Evolutionary conservation across 1,284 basidiomycete genomes (phyloP).

Genomic region (Moesziomyces parantarcticus): DNA sequence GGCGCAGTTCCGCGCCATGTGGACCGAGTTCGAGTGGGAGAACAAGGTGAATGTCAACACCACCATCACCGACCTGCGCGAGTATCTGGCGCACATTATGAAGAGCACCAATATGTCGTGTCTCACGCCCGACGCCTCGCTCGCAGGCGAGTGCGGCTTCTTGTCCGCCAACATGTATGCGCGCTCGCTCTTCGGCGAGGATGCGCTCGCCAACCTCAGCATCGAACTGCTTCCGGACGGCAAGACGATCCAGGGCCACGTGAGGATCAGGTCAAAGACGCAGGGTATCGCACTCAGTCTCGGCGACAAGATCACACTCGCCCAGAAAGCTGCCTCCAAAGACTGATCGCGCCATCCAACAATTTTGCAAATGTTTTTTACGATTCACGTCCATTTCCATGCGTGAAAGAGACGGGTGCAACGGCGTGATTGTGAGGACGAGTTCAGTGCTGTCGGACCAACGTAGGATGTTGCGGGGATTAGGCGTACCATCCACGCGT

Average conservation of each 20-base stretch:
- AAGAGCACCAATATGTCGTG: slow-evolving; percentile 95
- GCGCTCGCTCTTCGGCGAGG: slow-evolving; percentile 91
- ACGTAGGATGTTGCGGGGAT: no score
- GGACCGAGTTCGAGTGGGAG: slow-evolving; percentile 99
- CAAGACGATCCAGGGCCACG: slow-evolving; percentile 64
- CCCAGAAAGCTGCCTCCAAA: slow-evolving; percentile 32
- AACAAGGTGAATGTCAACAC: slow-evolving; percentile 94
- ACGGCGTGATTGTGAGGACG: not conserved
- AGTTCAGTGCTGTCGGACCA: no score
- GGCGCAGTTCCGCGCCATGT: slow-evolving; percentile 85
- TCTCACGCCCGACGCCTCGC: slow-evolving; percentile 90
- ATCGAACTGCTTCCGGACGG: slow-evolving; percentile 85
- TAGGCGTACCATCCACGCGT: slow-evolving; percentile 25
- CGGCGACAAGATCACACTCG: slow-evolving; percentile 80
- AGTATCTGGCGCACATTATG: slow-evolving; percentile 83
- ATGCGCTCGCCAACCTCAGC: slow-evolving; percentile 93
- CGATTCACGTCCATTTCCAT: no score
- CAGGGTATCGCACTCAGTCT: slow-evolving; percentile 84
- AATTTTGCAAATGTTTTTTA: not conserved
- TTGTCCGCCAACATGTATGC: slow-evolving; percentile 94
- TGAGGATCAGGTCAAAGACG: slow-evolving; percentile 65
- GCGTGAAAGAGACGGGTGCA: not conserved
- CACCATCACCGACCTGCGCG: slow-evolving; percentile 80
- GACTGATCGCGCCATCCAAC: slow-evolving; percentile 6
- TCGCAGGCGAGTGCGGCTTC: slow-evolving; percentile 92